These are phyloP conservation scores for Dalbergia oliveri DNA, from an alignment of 306 rosid genomes.

Conservation along the genomic window DNA sequence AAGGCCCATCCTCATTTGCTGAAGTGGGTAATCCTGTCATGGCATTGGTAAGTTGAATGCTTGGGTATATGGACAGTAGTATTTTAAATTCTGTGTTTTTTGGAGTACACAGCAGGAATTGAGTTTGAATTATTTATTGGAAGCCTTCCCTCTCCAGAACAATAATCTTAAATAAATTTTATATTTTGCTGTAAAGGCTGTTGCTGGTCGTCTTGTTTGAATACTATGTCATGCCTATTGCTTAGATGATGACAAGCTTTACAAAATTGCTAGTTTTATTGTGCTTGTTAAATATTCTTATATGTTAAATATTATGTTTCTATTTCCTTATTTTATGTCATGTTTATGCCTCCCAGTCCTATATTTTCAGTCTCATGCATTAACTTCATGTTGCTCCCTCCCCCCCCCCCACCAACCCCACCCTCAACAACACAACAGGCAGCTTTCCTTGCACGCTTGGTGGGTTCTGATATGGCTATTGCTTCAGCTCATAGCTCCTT, in stretches of 20 bases:
- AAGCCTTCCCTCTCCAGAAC: slow-evolving; percentile 11
- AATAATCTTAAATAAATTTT: slow-evolving; percentile 19
- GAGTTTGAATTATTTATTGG: slow-evolving; percentile 25
- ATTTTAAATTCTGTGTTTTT: slow-evolving; percentile 21
- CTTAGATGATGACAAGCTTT: slow-evolving; percentile 18
- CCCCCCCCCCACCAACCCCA: too few species aligned
- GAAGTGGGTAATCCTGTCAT: slow-evolving; percentile 92
- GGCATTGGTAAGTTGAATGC: slow-evolving; percentile 83
- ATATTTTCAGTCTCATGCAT: slow-evolving; percentile 12
- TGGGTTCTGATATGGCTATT: slow-evolving; percentile 80
- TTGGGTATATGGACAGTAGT: slow-evolving; percentile 7
- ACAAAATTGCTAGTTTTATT: slow-evolving; percentile 32
- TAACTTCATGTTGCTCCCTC: slow-evolving; percentile 1
- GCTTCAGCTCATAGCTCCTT: slow-evolving; percentile 83
- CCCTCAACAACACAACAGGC: slow-evolving; percentile 56
- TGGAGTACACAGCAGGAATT: slow-evolving; percentile 7
- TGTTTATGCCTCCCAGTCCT: slow-evolving; percentile 9
- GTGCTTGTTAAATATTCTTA: slow-evolving; percentile 30
- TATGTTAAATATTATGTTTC: neutral
- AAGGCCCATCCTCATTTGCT: slow-evolving; percentile 74
- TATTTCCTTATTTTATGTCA: slow-evolving; percentile 18
- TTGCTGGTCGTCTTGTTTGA: slow-evolving; percentile 22
- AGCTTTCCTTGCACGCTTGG: slow-evolving; percentile 74
- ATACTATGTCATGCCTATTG: slow-evolving; percentile 32
- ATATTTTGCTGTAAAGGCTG: slow-evolving; percentile 35